Evolutionary conservation across 129 eudicot species (phyloP), one percentile per base, ranked within the genome.

Genomic region (Chrysanthemum lavandulifolium): DNA sequence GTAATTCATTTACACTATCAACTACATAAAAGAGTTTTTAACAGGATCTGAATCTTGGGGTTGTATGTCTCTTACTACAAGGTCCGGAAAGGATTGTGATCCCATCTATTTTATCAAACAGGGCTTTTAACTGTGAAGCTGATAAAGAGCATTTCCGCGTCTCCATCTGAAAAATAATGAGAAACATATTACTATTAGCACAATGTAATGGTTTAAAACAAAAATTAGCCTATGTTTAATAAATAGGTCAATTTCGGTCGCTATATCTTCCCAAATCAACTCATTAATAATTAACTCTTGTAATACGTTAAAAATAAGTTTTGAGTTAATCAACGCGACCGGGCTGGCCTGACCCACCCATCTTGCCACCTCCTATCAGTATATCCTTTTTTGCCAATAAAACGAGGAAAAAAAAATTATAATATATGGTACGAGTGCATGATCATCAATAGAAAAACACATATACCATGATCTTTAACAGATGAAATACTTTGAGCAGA

Each of bases 11-110:
- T 61, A 81, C 84, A 64, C 51, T 81, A 68, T 90, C 96, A 80
- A 90, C 31, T 59, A 88, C 68, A 80, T 88, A 84, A 65, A 77
- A 81, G 63, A 95, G 89, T 83, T 88, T 95, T 78, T 79, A 19
- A 86, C 70, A 55, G 67, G 82, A 51, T 62, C 55, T 55, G 91
- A 73, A 74, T 79, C 82, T 27, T 84, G 78, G 71, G 82, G 65
- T 16, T 87, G 83, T 13, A 51, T 25, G 31, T 89, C 78, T 61
- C 74, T 75, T 14, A 43, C 81, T 65, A 80, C 61, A 51, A 69
- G 78, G 68, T 73, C 80, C 61, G 71, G 76, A 73, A 61, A 94
- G 87, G 69, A 86, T 71, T 66, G 90, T 75, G 65, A 90, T 77
- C 53, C 64, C 69, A 43, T 84, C 74, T 58, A 88, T 73, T 82